Evolutionary conservation across 176 grass and related monocot species (phyloP).

Genomic region (Rhynchospora tenuis): DNA sequence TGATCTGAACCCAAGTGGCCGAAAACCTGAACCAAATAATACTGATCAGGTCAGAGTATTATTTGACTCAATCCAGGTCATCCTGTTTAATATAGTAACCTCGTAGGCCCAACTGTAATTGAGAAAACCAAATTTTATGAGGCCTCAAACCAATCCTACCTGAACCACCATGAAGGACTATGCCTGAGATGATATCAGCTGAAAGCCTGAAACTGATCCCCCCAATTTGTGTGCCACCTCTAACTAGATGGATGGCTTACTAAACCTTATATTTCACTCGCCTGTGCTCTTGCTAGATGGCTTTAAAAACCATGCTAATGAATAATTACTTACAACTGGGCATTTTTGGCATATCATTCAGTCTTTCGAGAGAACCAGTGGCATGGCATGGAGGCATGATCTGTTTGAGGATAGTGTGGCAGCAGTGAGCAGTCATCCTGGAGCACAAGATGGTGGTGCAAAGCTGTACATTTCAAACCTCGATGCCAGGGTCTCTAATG

Average conservation of each 20-base stretch:
- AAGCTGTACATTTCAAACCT: conserved; percentile 96
- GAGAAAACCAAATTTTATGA: not conserved
- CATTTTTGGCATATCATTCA: conserved; percentile 69
- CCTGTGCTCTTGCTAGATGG: conserved; percentile 11
- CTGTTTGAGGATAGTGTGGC: conserved; percentile 79
- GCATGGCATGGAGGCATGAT: conserved; percentile 73
- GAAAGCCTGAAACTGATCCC: not conserved
- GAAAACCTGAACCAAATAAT: not conserved
- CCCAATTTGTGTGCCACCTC: not conserved
- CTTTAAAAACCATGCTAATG: conserved; percentile 9
- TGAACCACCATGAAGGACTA: not conserved
- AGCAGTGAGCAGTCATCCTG: conserved; percentile 51
- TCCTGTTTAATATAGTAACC: not conserved
- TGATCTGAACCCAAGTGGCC: not conserved
- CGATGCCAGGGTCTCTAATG: conserved; percentile 89
- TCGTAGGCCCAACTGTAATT: not conserved
- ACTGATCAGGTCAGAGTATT: not conserved
- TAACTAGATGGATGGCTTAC: not conserved
- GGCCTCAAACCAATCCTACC: not conserved
- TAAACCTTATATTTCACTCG: not conserved
- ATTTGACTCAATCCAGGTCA: not conserved
- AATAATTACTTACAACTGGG: conserved; percentile 24
- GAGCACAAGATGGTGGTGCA: conserved; percentile 60
- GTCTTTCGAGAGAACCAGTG: conserved; percentile 87
- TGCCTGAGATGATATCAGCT: not conserved